These are phyloP conservation scores for Gentiana dahurica DNA, from an alignment of 257 asterid species.

Conservation along the genomic window DNA sequence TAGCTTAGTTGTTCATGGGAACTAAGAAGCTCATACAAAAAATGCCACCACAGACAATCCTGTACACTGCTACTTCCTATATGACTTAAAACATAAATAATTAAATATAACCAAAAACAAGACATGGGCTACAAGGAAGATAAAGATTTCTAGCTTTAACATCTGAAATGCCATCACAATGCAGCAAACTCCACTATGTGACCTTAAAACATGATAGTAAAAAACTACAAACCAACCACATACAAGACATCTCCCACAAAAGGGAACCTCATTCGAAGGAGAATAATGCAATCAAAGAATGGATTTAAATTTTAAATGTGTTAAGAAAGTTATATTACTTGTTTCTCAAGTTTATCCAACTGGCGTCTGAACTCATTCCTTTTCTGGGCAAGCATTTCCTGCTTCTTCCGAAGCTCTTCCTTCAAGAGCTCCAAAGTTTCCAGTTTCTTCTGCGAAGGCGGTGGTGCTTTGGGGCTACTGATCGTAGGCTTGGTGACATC, in stretches of 20 bases:
- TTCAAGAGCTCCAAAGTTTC: slow-evolving; percentile 77
- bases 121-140: no score
- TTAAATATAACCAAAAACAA: no score
- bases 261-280: no score
- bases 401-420: slow-evolving; percentile 95
- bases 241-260: no score
- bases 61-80: no score
- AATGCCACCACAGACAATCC: no score
- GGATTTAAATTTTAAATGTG: slow-evolving; percentile 1
- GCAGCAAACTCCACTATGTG: neutral
- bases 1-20: no score
- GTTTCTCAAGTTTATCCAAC: slow-evolving; percentile 71
- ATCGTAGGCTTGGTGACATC: slow-evolving; percentile 35
- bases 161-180: no score
- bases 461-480: slow-evolving; percentile 49
- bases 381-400: slow-evolving; percentile 92
- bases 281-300: neutral
- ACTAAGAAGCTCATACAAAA: no score
- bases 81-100: no score
- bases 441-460: slow-evolving; percentile 61
- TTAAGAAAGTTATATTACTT: slow-evolving; percentile 37
- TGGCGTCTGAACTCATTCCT: slow-evolving; percentile 66
- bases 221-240: neutral
- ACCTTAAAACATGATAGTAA: neutral
- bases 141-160: no score